Base-by-base conservation (phyloP, 305 asterid species). In the Ajuga reptans region DNA sequence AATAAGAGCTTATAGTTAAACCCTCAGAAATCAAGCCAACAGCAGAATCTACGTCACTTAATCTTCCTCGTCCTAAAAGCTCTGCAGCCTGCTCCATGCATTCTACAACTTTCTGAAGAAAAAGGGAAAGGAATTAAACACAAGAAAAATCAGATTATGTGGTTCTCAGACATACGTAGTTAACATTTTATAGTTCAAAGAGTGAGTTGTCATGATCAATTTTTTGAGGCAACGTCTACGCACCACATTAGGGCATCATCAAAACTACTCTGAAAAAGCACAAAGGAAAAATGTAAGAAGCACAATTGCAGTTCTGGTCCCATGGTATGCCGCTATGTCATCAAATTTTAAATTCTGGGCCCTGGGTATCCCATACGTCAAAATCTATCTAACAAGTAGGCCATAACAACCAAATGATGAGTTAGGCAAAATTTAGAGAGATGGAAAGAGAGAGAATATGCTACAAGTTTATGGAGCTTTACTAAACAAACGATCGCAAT, bases 81-180 rank as follows among this genome's bases (percentile, higher is more conserved):
- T 88, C 91, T 45, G 83, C 78, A 75, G 82, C 87, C 76, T 77
- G 89, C 72, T 82, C 80, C 75, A 85, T 79, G 83, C 83, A 82
- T 24, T 81, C 89, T 14, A 83, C 82, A 70, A 84, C 87, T 92
- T 81, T 94, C 99, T 94, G 84, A 75, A 67, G 84, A 75, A 65
- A 76, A 54, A 52, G 76, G 84, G 21, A 42, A 27, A 52, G 64
- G 36, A 39, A 21, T 0, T 1, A 21, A 21, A 21, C 27, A 21
- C 27, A 21, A 21, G 27, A 21, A 70, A 64, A 67, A 50, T 46
- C 43, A 52, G 66, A 75, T 69, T 66, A 68, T 16, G 49, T 66
- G 17, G 54, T 68, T 67, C 56, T 57, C 5, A 46, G 52, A 57
- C 33, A 39, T 21, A 41, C 27, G 5, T 16, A 36, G 1, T 3